A percentile compares a stretch with the other conserved stretches of the same genome.
Evolutionary conservation across 805 yeast species (phyloP).

Genomic region (Teunomyces aglyptinius): DNA sequence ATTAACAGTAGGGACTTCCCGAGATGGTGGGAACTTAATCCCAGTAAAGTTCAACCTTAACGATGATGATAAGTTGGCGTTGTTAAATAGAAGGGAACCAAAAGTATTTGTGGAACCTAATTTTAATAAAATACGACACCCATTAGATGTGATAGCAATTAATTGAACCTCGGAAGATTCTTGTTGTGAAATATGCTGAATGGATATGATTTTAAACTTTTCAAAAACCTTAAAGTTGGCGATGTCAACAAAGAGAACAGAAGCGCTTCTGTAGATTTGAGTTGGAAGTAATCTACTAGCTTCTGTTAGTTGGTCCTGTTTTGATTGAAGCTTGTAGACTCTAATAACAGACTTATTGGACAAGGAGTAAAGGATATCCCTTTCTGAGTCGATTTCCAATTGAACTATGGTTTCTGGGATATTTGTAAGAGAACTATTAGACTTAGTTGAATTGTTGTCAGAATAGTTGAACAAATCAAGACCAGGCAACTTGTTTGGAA

Average conservation of each 20-base stretch:
- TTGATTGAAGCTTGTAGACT: slow-evolving; percentile 61
- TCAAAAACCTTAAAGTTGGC: slow-evolving; percentile 49
- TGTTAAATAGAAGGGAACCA: slow-evolving; percentile 13
- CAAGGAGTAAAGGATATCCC: slow-evolving; percentile 76
- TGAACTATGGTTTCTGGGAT: slow-evolving; percentile 60
- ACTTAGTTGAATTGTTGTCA: slow-evolving; percentile 13
- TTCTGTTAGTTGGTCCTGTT: slow-evolving; percentile 38
- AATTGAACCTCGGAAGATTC: slow-evolving; percentile 72
- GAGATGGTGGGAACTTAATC: slow-evolving; percentile 66
- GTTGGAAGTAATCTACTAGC: slow-evolving; percentile 41
- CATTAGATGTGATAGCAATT: slow-evolving; percentile 77
- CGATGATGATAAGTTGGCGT: slow-evolving; percentile 22
- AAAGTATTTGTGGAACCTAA: slow-evolving; percentile 14
- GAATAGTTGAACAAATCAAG: slow-evolving; percentile 28
- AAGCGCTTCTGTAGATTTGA: slow-evolving; percentile 47
- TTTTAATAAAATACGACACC: slow-evolving; percentile 72
- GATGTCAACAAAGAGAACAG: slow-evolving; percentile 55
- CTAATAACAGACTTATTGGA: slow-evolving; percentile 80
- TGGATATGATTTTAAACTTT: slow-evolving; percentile 57
- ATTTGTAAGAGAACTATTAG: slow-evolving; percentile 5
- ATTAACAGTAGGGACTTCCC: slow-evolving; percentile 39
- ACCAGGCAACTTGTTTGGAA: slow-evolving; percentile 37
- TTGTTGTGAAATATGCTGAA: slow-evolving; percentile 55
- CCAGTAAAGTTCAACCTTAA: slow-evolving; percentile 40
- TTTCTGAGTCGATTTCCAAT: slow-evolving; percentile 69